Conservation (phyloP, 306 rosid species). For the Casuarina equisetifolia region DNA sequence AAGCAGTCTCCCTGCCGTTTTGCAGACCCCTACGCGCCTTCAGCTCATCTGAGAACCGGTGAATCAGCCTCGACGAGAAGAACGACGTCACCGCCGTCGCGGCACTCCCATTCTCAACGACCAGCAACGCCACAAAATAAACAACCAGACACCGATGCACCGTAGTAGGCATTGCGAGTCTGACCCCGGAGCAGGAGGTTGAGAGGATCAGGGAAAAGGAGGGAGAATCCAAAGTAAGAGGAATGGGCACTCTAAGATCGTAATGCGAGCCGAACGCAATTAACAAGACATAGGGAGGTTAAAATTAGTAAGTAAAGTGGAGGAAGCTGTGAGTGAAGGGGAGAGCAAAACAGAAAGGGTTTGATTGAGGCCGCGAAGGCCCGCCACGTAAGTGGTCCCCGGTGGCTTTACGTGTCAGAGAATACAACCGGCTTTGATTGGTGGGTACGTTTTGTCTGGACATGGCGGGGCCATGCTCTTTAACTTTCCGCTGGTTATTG, state of each 20-base stretch:
- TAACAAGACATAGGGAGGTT: no score
- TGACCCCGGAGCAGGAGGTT: constrained; percentile 14
- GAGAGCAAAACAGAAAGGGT: neutral
- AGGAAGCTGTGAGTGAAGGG: neutral
- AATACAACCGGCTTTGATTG: constrained; percentile 18
- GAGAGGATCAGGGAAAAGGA: constrained; percentile 21
- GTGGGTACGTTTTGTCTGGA: constrained; percentile 1
- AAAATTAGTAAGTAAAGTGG: neutral
- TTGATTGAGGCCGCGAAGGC: constrained; percentile 24
- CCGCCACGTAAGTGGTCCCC: constrained; percentile 42
- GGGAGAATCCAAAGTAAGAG: constrained; percentile 12
- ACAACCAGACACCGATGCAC: constrained; percentile 31
- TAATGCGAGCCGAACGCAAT: no score
- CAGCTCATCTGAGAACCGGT: constrained; percentile 74
- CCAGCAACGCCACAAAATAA: constrained; percentile 20
- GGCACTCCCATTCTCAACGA: constrained; percentile 33
- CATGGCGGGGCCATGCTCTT: neutral
- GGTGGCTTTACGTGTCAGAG: constrained; percentile 28
- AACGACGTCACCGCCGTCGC: constrained; percentile 19
- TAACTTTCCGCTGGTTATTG: neutral
- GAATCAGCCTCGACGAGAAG: constrained; percentile 56
- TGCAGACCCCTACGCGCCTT: constrained; percentile 43
- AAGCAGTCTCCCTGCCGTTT: constrained; percentile 15
- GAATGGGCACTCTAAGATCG: no score
- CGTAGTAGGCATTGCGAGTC: constrained; percentile 39